Conservation (phyloP, 805 yeast genomes). For the Saccharomycopsis oosterbeekiorum region DNA sequence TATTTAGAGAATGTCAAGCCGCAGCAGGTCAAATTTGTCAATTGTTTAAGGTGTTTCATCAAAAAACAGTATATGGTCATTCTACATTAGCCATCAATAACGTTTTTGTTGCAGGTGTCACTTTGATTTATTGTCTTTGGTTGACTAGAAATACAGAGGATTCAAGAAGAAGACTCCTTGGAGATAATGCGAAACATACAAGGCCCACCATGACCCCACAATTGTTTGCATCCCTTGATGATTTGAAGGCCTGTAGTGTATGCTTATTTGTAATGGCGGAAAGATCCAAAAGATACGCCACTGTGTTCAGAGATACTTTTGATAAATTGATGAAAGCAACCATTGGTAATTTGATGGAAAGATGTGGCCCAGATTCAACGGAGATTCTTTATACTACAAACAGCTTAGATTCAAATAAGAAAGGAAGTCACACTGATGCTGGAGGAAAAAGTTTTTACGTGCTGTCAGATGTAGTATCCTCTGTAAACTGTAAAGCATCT, state of each 20-base stretch:
- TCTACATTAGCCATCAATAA: constrained; percentile 60
- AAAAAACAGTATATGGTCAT: constrained; percentile 51
- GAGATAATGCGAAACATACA: constrained; percentile 51
- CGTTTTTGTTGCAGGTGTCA: constrained; percentile 59
- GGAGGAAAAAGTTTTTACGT: background rate
- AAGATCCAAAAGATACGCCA: constrained; percentile 45
- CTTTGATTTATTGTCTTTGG: constrained; percentile 59
- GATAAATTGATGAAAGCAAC: constrained; percentile 60
- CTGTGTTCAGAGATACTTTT: constrained; percentile 55
- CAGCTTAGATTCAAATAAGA: background rate
- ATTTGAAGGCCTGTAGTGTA: constrained; percentile 54
- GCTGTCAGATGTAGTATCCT: background rate
- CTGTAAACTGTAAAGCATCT: background rate
- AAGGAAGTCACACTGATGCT: background rate
- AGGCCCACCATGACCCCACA: constrained; percentile 48
- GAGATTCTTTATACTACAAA: constrained; percentile 34
- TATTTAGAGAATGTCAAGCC: constrained; percentile 58
- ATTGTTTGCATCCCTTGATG: constrained; percentile 47
- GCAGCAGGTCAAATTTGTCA: constrained; percentile 66
- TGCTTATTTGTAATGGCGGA: constrained; percentile 59
- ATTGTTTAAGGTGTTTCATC: constrained; percentile 51
- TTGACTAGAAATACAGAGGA: constrained; percentile 53
- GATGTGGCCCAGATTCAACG: constrained; percentile 55
- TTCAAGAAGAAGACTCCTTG: constrained; percentile 41
- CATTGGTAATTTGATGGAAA: constrained; percentile 47